Base-by-base conservation (phyloP, 805 yeast genomes). In the Pichia eremophila region DNA sequence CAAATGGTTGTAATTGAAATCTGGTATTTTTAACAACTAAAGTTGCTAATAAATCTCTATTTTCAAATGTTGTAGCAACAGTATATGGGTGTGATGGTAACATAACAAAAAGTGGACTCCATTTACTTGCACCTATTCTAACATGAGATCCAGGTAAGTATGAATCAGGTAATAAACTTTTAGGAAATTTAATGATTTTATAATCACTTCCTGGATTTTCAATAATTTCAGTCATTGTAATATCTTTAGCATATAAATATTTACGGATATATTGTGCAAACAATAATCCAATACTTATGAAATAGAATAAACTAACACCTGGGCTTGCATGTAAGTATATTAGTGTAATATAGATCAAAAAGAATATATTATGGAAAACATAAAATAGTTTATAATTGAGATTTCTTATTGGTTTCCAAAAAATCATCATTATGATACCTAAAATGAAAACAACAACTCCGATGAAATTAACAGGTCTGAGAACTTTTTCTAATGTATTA, bases 1-100 rank as follows among this genome's bases (percentile, higher is more conserved):
- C 56, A 39, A 64, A 61, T 17, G 67, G 54, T 32, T 59, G 56
- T 25, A 74, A 43, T 19, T 56, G 49, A 45, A 69, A 72, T 3
- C 58, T 56, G 2, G 79, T 69, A 37, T 68, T 70, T 44, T 70
- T 71, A 29, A 79, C 63, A 14, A 81, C 62, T 48, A 81, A 61
- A 40, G 68, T 71, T 2, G 77, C 58, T 15, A 60, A 51, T 8
- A 51, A 27, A 40, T 74, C 77, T 5, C 47, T 46, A 14, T 53
- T 51, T 35, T 56, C 58, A 39, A 35, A 46, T 2, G 44, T 50
- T 1, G 79, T 71, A 0, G 79, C 76, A 12, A 82, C 67, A 0
- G 89, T 79, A 56, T 71, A 84, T 3, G 91, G 90, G 58, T 83
- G 90, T 2, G 83, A 68, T 8, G 91, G 80, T 6, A 68, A 59